phyloP scores from a whole-genome alignment of 1,139 yeast species.

The Arxiozyma slooffiae region DNA sequence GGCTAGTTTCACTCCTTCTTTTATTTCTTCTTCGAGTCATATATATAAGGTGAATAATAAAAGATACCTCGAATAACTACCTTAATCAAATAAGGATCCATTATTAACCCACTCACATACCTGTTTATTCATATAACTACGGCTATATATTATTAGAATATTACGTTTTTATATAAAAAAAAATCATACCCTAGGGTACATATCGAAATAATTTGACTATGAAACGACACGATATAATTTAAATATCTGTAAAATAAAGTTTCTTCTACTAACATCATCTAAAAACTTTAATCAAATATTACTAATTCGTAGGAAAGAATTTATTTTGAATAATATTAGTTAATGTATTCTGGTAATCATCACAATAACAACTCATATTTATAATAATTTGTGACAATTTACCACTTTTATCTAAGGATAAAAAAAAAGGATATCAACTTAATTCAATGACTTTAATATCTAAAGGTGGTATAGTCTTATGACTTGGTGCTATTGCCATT shows the following conservation, averaged over 20 bases:
- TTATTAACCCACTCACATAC: slow-evolving; percentile 24
- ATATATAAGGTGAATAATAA: too few relatives aligned
- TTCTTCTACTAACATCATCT: slow-evolving; percentile 18
- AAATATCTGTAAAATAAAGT: slow-evolving; percentile 21
- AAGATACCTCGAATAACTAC: too few relatives aligned
- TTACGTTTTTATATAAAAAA: slow-evolving; percentile 21
- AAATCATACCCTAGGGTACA: slow-evolving; percentile 23
- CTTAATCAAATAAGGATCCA: slow-evolving; percentile 22
- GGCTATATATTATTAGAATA: slow-evolving; percentile 20
- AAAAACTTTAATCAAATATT: slow-evolving; percentile 14
- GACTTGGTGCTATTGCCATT: slow-evolving; percentile 14
- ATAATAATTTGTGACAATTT: slow-evolving; percentile 16
- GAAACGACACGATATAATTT: slow-evolving; percentile 25
- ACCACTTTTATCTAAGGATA: slow-evolving; percentile 15
- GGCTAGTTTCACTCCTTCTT: too few relatives aligned
- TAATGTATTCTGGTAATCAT: slow-evolving; percentile 18
- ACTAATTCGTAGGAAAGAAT: slow-evolving; percentile 19
- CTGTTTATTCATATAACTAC: slow-evolving; percentile 22
- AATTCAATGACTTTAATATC: slow-evolving; percentile 20
- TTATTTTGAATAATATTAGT: slow-evolving; percentile 16
- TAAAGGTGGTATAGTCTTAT: slow-evolving; percentile 16
- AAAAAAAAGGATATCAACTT: slow-evolving; percentile 14
- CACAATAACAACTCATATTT: slow-evolving; percentile 21
- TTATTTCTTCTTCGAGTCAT: too few relatives aligned
- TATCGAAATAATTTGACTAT: slow-evolving; percentile 19